Base-by-base conservation (phyloP, 306 rosid genomes). In the Cyamopsis tetragonoloba region DNA sequence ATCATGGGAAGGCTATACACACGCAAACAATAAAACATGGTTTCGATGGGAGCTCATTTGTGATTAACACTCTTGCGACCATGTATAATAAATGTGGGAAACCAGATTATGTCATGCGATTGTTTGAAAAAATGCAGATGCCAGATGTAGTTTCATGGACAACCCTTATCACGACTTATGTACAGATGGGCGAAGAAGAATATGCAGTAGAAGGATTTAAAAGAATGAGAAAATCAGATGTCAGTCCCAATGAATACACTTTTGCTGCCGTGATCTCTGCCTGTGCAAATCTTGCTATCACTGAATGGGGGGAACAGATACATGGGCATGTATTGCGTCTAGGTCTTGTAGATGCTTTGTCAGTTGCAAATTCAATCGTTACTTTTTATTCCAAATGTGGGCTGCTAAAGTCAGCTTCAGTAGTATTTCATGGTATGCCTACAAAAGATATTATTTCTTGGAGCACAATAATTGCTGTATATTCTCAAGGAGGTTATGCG, bases 131-230 rank as follows among this genome's bases (percentile, higher is more conserved):
- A 50, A 83, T 83, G 88, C 71, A 80, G 62, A 72, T 50, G 22
- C 88, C 67, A 1, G 89, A 91, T 59, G 88, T 91, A n/a, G 96
- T 86, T 78, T 88, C 91, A 4, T 91, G 97, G 97, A 91, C 86
- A 30, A 79, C 78, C 68, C 76, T 88, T 60, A 83, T 88, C 30
- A 74, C 83, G 1, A 62, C 88, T 1, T 80, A 75, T 44, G 64
- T 67, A 28, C 87, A 87, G 62, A 76, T 62, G 68, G 91, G 89
- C 43, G 80, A 73, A 62, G 89, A 83, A 74, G 82, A 81, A 59
- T 26, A 63, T 48, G 91, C 87, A 31, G 59, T 91, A 59, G 76
- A 73, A 63, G 85, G 85, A 7, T 88, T 84, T 81, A 77, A 39
- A 70, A 84, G 68, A 69, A 88, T 91, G 97, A 62, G 66, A 58